A percentile compares a stretch with the other conserved stretches of the same genome.
phyloP scores from a whole-genome alignment of 2,329 filamentous ascomycete species.

The Epichloe coenophiala region DNA sequence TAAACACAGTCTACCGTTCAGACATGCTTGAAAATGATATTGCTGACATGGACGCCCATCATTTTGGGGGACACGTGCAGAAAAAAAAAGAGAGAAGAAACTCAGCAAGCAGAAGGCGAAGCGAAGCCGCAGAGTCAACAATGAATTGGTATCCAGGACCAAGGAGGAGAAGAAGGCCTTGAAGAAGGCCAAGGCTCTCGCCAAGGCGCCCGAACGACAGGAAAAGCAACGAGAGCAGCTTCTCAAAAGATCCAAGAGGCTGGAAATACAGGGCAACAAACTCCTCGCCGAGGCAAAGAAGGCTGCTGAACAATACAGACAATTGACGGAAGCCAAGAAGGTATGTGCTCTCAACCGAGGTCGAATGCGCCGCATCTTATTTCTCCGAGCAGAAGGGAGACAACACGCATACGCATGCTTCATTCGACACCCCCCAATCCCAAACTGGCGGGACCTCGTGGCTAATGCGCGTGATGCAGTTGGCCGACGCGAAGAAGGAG shows the following conservation, averaged over 20 bases:
- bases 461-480: slow-evolving; percentile 4
- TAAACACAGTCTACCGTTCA: no score
- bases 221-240: slow-evolving; percentile 26
- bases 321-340: slow-evolving; percentile 9
- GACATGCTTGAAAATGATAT: neutral
- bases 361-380: neutral
- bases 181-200: slow-evolving; percentile 17
- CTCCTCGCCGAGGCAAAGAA: slow-evolving; percentile 27
- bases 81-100: neutral
- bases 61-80: neutral
- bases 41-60: no score
- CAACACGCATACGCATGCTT: neutral
- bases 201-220: slow-evolving; percentile 17
- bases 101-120: neutral
- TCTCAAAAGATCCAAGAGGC: slow-evolving; percentile 22
- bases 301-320: slow-evolving; percentile 15
- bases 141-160: slow-evolving; percentile 16
- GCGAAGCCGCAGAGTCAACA: slow-evolving; percentile 14
- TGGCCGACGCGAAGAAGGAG: slow-evolving; percentile 13
- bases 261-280: slow-evolving; percentile 26
- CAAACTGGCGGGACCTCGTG: neutral
- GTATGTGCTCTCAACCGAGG: neutral
- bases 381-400: neutral
- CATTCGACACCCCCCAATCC: neutral
- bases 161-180: slow-evolving; percentile 18